A percentile compares a stretch with the other conserved stretches of the same genome.
Evolutionary conservation across 164 flowering plant species (phyloP).

Genomic region (Litsea cubeba): DNA sequence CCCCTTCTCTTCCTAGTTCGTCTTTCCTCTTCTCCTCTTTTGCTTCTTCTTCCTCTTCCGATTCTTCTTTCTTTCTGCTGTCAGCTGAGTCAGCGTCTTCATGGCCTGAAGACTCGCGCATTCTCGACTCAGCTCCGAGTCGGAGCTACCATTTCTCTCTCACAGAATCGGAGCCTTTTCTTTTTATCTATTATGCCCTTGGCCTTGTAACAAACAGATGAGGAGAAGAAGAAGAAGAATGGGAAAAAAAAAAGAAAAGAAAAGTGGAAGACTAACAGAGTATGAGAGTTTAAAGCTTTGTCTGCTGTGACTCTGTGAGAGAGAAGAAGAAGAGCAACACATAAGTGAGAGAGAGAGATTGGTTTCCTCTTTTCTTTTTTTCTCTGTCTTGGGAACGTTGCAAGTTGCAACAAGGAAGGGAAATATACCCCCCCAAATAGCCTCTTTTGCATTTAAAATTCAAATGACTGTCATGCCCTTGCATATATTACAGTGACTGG

Average conservation of each 20-base stretch:
- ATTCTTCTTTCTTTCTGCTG: neutral
- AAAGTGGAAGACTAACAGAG: neutral
- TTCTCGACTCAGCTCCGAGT: conserved; percentile 6
- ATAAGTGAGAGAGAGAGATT: neutral
- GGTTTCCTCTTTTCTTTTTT: neutral
- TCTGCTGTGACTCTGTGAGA: too few relatives aligned
- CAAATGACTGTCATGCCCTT: too few relatives aligned
- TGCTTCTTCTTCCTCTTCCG: neutral
- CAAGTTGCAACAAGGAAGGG: conserved; percentile 5
- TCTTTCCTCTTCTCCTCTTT: neutral
- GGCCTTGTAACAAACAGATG: neutral
- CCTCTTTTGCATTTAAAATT: neutral
- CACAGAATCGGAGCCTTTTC: neutral
- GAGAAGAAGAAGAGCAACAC: neutral
- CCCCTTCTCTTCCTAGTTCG: neutral
- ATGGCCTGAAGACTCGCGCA: conserved; percentile 9
- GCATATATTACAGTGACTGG: too few relatives aligned
- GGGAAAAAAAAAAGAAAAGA: neutral
- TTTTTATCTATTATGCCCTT: too few relatives aligned
- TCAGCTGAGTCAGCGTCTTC: neutral
- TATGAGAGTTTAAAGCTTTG: neutral
- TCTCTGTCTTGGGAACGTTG: conserved; percentile 9
- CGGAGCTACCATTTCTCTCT: conserved; percentile 1
- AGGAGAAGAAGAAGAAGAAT: neutral
- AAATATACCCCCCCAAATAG: conserved; percentile 4